These are phyloP conservation scores for Sherardia arvensis DNA, from an alignment of 257 asterid genomes.

Conservation along the genomic window DNA sequence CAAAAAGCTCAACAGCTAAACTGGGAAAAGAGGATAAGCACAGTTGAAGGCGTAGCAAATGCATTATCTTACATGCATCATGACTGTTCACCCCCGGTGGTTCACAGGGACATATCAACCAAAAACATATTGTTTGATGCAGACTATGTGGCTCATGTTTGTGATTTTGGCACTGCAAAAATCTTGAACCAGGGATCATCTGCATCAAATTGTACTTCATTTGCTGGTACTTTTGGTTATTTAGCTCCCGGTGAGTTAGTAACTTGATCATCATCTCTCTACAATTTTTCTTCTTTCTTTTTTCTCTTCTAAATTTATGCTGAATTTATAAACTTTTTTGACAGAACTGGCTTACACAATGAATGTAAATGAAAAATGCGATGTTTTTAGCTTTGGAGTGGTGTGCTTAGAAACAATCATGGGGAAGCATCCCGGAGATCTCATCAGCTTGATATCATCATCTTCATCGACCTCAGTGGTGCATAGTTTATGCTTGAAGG, in stretches of 20 bases:
- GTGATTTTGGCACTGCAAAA: constrained; percentile 34
- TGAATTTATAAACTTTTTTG: background rate
- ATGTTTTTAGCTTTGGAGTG: background rate
- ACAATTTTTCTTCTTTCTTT: too few relatives aligned
- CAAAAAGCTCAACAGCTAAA: constrained; percentile 3
- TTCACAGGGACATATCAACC: constrained; percentile 31
- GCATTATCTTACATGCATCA: constrained; percentile 21
- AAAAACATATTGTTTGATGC: constrained; percentile 24
- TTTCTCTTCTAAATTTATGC: background rate
- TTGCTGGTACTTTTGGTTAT: constrained; percentile 31
- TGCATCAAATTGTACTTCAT: constrained; percentile 25
- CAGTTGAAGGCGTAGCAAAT: constrained; percentile 19
- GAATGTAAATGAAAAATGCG: background rate
- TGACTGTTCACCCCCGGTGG: constrained; percentile 24
- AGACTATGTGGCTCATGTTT: constrained; percentile 20
- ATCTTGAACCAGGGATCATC: constrained; percentile 8
- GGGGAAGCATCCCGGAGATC: background rate
- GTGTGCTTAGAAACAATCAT: background rate
- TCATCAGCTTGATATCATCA: background rate
- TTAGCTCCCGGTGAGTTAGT: constrained; percentile 23
- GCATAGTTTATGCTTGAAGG: background rate
- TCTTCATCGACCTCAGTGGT: background rate
- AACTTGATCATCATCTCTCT: too few relatives aligned
- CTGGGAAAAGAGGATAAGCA: constrained; percentile 21
- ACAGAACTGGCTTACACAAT: background rate